Evolutionary conservation across 345 rosid genomes (phyloP), one percentile per base, ranked within the genome.

Genomic region (Durio zibethinus): DNA sequence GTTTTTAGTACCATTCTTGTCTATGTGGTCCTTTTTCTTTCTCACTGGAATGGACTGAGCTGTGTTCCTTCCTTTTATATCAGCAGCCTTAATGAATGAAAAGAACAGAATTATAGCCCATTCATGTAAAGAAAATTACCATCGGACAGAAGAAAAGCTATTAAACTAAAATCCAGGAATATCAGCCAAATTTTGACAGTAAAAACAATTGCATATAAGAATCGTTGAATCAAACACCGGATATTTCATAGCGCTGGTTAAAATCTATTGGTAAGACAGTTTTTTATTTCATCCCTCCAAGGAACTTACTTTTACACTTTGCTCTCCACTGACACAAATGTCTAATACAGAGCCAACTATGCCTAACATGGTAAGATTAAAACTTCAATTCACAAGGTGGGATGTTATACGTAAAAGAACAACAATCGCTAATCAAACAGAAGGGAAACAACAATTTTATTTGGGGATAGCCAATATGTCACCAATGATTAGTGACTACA

Each of bases 11-110:
- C 76, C 78, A 80, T 73, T 75, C 82, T 78, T 82, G 16, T 89
- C 94, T 47, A 82, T 92, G 20, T 63, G 73, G 50, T 90, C 89
- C 81, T 80, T 89, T 83, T 84, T 93, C 92, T 90, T 96, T 86
- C 87, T 93, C 33, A 80, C 76, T 1, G 89, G 88, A 64, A 89
- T 82, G 29, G 94, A 76, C 42, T 88, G 94, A 87, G 89, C 77
- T 43, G 67, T 87, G 79, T 78, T 88, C 83, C 93, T 92, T 38
- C 92, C 93, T 86, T 85, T 87, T n/a, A 76, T 80, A 81, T 85
- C 91, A 75, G 45, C 79, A n/a, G 77, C 77, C 94, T 85, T 82
- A 63, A 83, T 48, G 71, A 54, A 75, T 45, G 31, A 15, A 65
- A 80, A 57, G 2, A 62, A 20, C 15, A 76, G 8, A 76, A 80